Conservation (phyloP, 352 stramenopile species). For the Globisporangium sylvaticum region DNA sequence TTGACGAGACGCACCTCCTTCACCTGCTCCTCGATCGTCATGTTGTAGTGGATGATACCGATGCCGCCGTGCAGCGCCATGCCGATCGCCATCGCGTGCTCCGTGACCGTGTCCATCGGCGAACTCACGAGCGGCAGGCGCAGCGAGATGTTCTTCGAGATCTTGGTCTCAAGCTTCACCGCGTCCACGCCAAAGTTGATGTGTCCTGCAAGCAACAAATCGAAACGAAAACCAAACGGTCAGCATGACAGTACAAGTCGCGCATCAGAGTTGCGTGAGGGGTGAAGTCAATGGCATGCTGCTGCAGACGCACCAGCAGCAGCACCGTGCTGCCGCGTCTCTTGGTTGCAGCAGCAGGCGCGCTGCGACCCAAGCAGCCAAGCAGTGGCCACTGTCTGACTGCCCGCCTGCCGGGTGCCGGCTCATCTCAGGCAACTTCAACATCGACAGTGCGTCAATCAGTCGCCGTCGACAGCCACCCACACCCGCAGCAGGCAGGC, state of each 20-base stretch:
- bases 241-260: conserved; percentile 1
- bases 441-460: conserved; percentile 9
- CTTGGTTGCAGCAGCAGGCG: conserved; percentile 1
- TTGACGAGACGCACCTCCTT: conserved; percentile 95
- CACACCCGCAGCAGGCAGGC: background rate
- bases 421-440: conserved; percentile 17
- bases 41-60: conserved; percentile 99
- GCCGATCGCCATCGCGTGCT: conserved; percentile 98
- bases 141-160: conserved; percentile 94
- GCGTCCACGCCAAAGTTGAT: conserved; percentile 93
- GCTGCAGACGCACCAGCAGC: background rate
- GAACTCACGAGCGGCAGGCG: conserved; percentile 95
- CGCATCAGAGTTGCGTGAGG: background rate
- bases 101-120: conserved; percentile 99
- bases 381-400: background rate
- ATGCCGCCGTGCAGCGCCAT: conserved; percentile 99
- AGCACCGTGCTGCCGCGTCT: background rate
- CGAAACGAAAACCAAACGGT: background rate
- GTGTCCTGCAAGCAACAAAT: conserved; percentile 46
- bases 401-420: background rate
- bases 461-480: background rate
- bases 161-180: conserved; percentile 94
- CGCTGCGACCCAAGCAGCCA: background rate
- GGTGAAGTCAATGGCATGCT: background rate
- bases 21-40: conserved; percentile 96